Percentiles rank a stretch among this genome's conserved stretches.
These are phyloP conservation scores for Intubia oerlemansii DNA, from an alignment of 2,329 filamentous ascomycete genomes.

Conservation along the genomic window DNA sequence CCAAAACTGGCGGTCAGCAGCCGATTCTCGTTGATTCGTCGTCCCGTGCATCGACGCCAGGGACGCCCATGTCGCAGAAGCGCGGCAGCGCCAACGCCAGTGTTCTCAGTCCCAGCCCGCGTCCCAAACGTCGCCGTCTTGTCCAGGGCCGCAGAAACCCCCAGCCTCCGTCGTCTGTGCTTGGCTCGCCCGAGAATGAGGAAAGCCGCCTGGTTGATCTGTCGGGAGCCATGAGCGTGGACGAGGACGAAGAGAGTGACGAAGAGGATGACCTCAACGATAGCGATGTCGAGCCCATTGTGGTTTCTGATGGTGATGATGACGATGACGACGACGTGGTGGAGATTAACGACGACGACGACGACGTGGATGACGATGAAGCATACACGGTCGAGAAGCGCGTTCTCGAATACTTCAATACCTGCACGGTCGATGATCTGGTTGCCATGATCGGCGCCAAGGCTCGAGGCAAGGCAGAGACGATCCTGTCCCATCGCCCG, in stretches of 20 bases:
- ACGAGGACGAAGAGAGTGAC: too few relatives aligned
- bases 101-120: conserved; percentile 4
- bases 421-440: conserved; percentile 51
- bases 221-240: too few relatives aligned
- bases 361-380: conserved; percentile 14
- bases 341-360: conserved; percentile 1
- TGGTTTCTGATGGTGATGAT: conserved; percentile 7
- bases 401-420: conserved; percentile 68
- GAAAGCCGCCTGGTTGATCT: too few relatives aligned
- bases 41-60: conserved; percentile 3
- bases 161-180: too few relatives aligned
- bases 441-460: conserved; percentile 56
- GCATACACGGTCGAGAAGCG: conserved; percentile 11
- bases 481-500: conserved; percentile 53
- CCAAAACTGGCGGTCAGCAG: not conserved
- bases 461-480: conserved; percentile 44
- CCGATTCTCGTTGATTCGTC: too few relatives aligned
- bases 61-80: conserved; percentile 4
- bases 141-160: conserved; percentile 9
- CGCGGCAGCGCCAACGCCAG: conserved; percentile 3
- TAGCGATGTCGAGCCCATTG: not conserved
- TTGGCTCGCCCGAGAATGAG: too few relatives aligned
- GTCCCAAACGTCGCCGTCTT: conserved; percentile 11
- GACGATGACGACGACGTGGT: conserved; percentile 13
- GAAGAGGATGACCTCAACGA: too few relatives aligned